phyloP scores from a whole-genome alignment of 352 stramenopile genomes.

The Pythium monospermum region DNA sequence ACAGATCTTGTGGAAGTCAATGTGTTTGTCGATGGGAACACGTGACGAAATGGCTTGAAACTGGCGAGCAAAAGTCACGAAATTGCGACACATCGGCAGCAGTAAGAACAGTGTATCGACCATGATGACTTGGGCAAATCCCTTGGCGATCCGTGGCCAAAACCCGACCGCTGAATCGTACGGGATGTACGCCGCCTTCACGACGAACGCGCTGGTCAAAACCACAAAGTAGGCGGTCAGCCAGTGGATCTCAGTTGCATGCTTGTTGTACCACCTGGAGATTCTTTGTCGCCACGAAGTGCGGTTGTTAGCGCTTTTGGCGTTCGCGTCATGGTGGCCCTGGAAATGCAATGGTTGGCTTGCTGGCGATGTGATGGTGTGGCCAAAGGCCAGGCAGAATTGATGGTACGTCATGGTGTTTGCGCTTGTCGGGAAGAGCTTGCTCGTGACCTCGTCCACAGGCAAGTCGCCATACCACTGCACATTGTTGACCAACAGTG shows the following conservation, averaged over 20 bases:
- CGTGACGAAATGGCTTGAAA: conserved; percentile 31
- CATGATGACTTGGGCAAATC: conserved; percentile 64
- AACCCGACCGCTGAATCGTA: conserved; percentile 51
- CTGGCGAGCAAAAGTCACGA: conserved; percentile 47
- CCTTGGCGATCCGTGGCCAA: conserved; percentile 54
- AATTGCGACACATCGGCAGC: conserved; percentile 68
- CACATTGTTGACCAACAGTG: conserved; percentile 48
- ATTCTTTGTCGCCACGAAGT: conserved; percentile 15
- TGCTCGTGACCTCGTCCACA: conserved; percentile 41
- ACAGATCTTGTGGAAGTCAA: conserved; percentile 78
- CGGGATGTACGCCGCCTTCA: conserved; percentile 34
- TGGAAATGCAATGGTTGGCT: not conserved
- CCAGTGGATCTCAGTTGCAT: conserved; percentile 47
- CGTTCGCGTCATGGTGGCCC: not conserved
- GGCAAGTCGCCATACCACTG: conserved; percentile 45
- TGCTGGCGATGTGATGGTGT: conserved; percentile 14
- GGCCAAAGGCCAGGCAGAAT: conserved; percentile 40
- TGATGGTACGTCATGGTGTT: conserved; percentile 48
- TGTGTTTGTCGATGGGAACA: conserved; percentile 74
- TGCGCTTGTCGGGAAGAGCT: conserved; percentile 38
- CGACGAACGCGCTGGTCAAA: conserved; percentile 39
- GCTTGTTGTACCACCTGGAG: conserved; percentile 37
- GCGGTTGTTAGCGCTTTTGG: conserved; percentile 14
- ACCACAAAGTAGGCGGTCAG: conserved; percentile 37
- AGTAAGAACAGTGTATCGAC: conserved; percentile 74